Conservation (phyloP, 805 yeast species). For the Saccharomycopsis fermentans region DNA sequence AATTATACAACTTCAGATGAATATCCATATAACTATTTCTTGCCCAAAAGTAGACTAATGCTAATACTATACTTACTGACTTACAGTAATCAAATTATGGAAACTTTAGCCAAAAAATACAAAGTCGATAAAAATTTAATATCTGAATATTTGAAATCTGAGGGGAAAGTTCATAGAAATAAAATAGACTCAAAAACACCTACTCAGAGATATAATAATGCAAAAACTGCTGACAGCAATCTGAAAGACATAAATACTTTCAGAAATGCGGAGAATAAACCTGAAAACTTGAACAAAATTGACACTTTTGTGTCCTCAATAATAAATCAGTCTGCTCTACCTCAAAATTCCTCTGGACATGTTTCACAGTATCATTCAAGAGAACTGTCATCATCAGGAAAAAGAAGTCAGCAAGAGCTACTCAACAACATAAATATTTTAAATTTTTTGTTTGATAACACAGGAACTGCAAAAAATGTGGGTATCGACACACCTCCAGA, state of each 20-base stretch:
- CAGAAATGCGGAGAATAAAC: not conserved
- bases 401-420: not conserved
- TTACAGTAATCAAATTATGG: slow-evolving; percentile 42
- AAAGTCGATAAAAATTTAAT: slow-evolving; percentile 1
- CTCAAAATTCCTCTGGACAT: not conserved
- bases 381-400: not conserved
- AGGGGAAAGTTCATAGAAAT: not conserved
- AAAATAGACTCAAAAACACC: not conserved
- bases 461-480: not conserved
- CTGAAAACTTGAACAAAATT: not conserved
- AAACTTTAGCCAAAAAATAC: not conserved
- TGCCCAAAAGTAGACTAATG: slow-evolving; percentile 45
- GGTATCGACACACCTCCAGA: not conserved
- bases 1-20: slow-evolving; percentile 23
- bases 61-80: slow-evolving; percentile 52
- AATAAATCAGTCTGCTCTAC: not conserved
- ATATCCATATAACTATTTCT: slow-evolving; percentile 38
- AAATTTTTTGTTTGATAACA: slow-evolving; percentile 9
- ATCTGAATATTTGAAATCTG: not conserved
- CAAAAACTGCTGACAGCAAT: not conserved
- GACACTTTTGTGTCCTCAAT: not conserved
- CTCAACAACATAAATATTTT: slow-evolving; percentile 5
- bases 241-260: not conserved
- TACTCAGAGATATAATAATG: not conserved
- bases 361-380: not conserved